phyloP scores from a whole-genome alignment of 1,139 yeast species.

The Pichia sp. region DNA sequence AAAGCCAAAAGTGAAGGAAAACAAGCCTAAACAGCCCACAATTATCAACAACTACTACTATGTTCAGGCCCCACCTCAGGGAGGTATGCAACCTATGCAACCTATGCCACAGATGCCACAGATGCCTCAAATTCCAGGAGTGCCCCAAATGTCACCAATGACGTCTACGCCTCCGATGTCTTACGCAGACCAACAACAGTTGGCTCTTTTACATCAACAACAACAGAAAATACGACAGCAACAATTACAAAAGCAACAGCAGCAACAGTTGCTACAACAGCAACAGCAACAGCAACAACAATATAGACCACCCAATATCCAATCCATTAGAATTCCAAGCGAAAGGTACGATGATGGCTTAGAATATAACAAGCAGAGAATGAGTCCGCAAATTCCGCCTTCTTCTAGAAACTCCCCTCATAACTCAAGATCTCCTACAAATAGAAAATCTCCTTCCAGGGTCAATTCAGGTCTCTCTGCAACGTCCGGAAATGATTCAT shows the following conservation, averaged over 20 bases:
- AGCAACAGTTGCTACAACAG: neutral
- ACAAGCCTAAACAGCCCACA: slow-evolving; percentile 20
- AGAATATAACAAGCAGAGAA: neutral
- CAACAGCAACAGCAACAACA: neutral
- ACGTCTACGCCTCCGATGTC: neutral
- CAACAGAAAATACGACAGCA: neutral
- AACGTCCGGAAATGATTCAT: neutral
- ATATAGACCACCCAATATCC: neutral
- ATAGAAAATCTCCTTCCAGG: slow-evolving; percentile 2
- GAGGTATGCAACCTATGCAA: too few relatives aligned
- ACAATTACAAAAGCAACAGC: too few relatives aligned
- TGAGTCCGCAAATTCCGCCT: neutral
- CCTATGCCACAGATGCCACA: neutral
- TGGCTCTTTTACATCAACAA: neutral
- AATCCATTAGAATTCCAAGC: neutral
- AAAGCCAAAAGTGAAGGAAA: slow-evolving; percentile 4
- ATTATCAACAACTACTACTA: slow-evolving; percentile 31
- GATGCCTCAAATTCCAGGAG: too few relatives aligned
- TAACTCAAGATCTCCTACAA: neutral
- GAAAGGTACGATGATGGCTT: neutral
- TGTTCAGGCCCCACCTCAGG: slow-evolving; percentile 15
- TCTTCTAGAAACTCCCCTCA: neutral
- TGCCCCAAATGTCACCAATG: slow-evolving; percentile 7
- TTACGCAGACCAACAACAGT: neutral
- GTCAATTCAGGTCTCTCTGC: neutral